phyloP scores from a whole-genome alignment of 1,284 basidiomycete genomes.

The Fomitiporia mediterranea region DNA sequence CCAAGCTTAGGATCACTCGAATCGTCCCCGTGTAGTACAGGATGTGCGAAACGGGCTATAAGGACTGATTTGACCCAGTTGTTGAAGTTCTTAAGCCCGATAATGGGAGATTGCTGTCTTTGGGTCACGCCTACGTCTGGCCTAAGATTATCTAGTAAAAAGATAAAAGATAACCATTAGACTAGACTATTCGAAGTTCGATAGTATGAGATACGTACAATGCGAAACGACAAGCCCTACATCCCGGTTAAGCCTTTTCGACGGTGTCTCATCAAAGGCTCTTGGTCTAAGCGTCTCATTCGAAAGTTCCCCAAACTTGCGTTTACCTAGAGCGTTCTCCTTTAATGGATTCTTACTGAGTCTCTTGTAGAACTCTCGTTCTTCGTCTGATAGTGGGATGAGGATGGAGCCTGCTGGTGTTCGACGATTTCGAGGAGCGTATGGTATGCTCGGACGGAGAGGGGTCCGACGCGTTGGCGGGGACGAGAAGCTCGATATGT shows the following conservation, averaged over 20 bases:
- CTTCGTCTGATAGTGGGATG: slow-evolving; percentile 56
- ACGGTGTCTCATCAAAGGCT: slow-evolving; percentile 35
- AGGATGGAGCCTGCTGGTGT: slow-evolving; percentile 60
- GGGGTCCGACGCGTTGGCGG: slow-evolving; percentile 9
- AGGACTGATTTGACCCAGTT: slow-evolving; percentile 99
- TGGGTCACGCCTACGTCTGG: slow-evolving; percentile 86
- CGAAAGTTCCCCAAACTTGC: slow-evolving; percentile 28
- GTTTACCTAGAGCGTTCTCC: slow-evolving; percentile 35
- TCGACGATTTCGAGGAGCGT: slow-evolving; percentile 57
- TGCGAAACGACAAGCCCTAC: slow-evolving; percentile 66
- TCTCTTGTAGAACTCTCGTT: slow-evolving; percentile 55
- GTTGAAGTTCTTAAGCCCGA: slow-evolving; percentile 96
- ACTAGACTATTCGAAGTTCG: slow-evolving; percentile 5
- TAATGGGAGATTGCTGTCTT: slow-evolving; percentile 90
- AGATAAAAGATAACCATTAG: background rate
- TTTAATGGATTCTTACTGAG: slow-evolving; percentile 53
- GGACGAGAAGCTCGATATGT: slow-evolving; percentile 7
- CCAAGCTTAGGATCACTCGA: slow-evolving; percentile 30
- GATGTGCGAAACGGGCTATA: slow-evolving; percentile 81
- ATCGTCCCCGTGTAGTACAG: slow-evolving; percentile 41
- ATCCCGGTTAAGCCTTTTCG: slow-evolving; percentile 59
- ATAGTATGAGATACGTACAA: slow-evolving; percentile 43
- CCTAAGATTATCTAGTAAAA: slow-evolving; percentile 75
- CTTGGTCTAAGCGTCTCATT: slow-evolving; percentile 27
- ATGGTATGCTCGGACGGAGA: slow-evolving; percentile 41